Conservation (phyloP, 2,329 filamentous ascomycete genomes). For the Coniella vitis region DNA sequence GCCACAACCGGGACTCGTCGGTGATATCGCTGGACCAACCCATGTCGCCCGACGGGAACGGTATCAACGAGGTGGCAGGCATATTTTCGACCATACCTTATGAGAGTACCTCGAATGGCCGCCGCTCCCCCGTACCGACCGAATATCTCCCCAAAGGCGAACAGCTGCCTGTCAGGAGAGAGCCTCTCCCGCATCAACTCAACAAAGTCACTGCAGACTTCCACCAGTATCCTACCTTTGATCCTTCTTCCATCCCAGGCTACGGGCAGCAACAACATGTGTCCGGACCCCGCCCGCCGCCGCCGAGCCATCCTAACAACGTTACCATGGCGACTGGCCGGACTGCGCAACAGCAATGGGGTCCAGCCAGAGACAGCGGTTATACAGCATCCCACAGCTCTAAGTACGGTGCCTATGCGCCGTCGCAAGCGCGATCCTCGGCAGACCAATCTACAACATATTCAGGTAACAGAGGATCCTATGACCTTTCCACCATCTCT, state of each 20-base stretch:
- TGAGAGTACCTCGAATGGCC: slow-evolving; percentile 60
- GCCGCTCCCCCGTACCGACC: slow-evolving; percentile 62
- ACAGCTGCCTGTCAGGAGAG: slow-evolving; percentile 55
- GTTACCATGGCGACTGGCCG: slow-evolving; percentile 70
- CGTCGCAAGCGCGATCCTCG: slow-evolving; percentile 51
- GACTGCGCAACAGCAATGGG: slow-evolving; percentile 74
- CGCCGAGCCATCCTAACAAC: slow-evolving; percentile 40
- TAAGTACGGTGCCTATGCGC: slow-evolving; percentile 58
- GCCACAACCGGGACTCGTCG: slow-evolving; percentile 69
- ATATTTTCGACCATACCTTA: slow-evolving; percentile 86
- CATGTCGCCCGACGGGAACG: slow-evolving; percentile 51
- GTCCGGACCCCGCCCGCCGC: slow-evolving; percentile 53
- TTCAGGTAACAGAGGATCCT: slow-evolving; percentile 46
- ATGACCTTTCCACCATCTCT: slow-evolving; percentile 28
- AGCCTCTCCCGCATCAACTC: slow-evolving; percentile 75
- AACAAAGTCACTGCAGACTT: slow-evolving; percentile 73
- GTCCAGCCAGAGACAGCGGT: slow-evolving; percentile 51
- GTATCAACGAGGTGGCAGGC: slow-evolving; percentile 68
- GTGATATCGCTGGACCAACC: slow-evolving; percentile 64
- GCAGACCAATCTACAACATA: slow-evolving; percentile 49
- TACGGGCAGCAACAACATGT: slow-evolving; percentile 45
- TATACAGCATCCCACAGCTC: slow-evolving; percentile 46
- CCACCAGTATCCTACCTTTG: slow-evolving; percentile 80
- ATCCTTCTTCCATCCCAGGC: slow-evolving; percentile 42
- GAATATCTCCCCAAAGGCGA: slow-evolving; percentile 67